Evolutionary conservation across 257 asterid genomes (phyloP).

Genomic region (Sherardia arvensis): DNA sequence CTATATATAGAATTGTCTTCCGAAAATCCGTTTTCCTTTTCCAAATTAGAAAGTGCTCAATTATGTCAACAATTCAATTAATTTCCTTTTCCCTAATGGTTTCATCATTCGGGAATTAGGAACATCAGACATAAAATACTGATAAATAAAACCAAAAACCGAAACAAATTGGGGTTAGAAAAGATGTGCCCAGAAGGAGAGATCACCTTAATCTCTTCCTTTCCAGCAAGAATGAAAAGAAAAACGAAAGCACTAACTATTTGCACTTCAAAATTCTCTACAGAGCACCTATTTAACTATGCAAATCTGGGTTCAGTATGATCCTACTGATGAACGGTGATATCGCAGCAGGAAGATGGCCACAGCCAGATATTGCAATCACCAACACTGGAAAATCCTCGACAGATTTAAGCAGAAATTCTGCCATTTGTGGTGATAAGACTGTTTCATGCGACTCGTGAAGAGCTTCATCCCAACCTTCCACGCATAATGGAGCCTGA

Average conservation of each 20-base stretch:
- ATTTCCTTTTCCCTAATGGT: too few relatives aligned
- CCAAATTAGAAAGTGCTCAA: too few relatives aligned
- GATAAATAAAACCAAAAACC: too few relatives aligned
- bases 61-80: too few relatives aligned
- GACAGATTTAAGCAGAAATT: slow-evolving; percentile 57
- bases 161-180: slow-evolving; percentile 13
- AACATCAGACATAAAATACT: too few relatives aligned
- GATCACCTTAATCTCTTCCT: slow-evolving; percentile 39
- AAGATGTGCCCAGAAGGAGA: slow-evolving; percentile 36
- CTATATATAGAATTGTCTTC: too few relatives aligned
- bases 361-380: slow-evolving; percentile 84
- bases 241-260: slow-evolving; percentile 19
- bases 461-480: slow-evolving; percentile 97
- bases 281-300: slow-evolving; percentile 25
- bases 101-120: too few relatives aligned
- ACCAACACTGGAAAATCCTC: slow-evolving; percentile 69
- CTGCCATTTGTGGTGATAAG: slow-evolving; percentile 51
- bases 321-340: slow-evolving; percentile 69
- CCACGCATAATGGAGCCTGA: slow-evolving; percentile 81
- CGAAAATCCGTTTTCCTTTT: too few relatives aligned
- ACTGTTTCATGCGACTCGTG: slow-evolving; percentile 83
- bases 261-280: slow-evolving; percentile 10
- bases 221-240: slow-evolving; percentile 23
- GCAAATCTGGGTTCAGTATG: slow-evolving; percentile 38
- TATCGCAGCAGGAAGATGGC: slow-evolving; percentile 93